Evolutionary conservation across 2,329 filamentous ascomycete genomes (phyloP), one percentile per base, ranked within the genome.

Genomic region (Exophiala phaeomuriformis): DNA sequence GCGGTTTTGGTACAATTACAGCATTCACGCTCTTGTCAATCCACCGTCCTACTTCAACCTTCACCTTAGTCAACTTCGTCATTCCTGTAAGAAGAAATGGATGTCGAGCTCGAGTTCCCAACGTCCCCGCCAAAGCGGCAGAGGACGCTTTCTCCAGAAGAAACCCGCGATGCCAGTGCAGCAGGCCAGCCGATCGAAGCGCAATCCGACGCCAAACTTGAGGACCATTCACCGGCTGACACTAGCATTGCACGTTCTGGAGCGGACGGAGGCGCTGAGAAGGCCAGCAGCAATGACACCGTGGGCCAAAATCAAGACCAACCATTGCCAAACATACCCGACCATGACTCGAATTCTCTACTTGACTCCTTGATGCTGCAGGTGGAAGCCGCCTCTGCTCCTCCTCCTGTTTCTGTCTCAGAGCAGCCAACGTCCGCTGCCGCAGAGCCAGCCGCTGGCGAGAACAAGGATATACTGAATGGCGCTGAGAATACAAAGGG

Each of bases 331-430:
- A 31, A 27, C 3, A 3, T 30, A 7, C 28, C 39, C n/a, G 29
- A 43, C 9, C 35, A 46, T 27, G 40, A 35, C 27, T 48, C 53
- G n/a, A 61, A 56, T 32, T 53, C 55, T 19, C 50, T 62, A 9
- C 55, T 62, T 3, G 60, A 62, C 44, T 52, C 56, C 3, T 48
- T 62, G 49, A 62, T 62, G 60, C 56, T 57, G 36, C 58, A 62
- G 39, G 58, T 62, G 30, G 60, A 62, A 51, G 58, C 58, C 28
- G 57, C 60, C 29, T 52, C 57, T 29, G 39, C 44, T 35, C 42
- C 57, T 19, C 6, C 37, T 32, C n/a, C 12, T 19, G n/a, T 19
- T 19, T 19, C 19, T 19, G 19, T 19, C 19, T 19, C 19, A 19
- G 19, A 19, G 19, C 19, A 45, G 19, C 12, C 27, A 3, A 40